These are phyloP conservation scores for Coemansia sp. DNA, from an alignment of 192 early-diverging fungal genomes.

Conservation along the genomic window DNA sequence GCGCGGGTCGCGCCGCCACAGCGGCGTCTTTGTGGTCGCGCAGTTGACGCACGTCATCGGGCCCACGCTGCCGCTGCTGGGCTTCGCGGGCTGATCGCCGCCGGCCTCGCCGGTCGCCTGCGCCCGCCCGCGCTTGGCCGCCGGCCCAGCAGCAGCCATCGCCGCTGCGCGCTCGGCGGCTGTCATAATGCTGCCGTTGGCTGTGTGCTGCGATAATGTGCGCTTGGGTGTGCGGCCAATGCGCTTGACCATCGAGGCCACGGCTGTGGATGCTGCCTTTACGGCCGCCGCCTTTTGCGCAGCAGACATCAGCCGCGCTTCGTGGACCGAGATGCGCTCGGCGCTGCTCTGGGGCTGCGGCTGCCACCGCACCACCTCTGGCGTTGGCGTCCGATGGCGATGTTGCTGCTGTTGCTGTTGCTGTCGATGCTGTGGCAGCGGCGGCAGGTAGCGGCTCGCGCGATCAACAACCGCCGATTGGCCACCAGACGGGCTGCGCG, in stretches of 20 bases:
- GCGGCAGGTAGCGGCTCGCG: conserved; percentile 1
- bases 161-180: not conserved
- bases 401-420: conserved; percentile 5
- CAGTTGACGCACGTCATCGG: conserved; percentile 70
- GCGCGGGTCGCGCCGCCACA: conserved; percentile 73
- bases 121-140: conserved; percentile 16
- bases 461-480: conserved; percentile 2
- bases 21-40: conserved; percentile 72
- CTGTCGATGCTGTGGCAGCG: not conserved
- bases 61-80: conserved; percentile 11
- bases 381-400: not conserved
- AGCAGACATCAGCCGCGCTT: conserved; percentile 43
- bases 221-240: conserved; percentile 27
- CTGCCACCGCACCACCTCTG: conserved; percentile 9
- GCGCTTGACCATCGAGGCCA: conserved; percentile 30
- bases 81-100: not conserved
- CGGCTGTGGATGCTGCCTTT: conserved; percentile 29
- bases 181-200: not conserved
- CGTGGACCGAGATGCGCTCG: conserved; percentile 27
- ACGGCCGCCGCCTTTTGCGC: conserved; percentile 46
- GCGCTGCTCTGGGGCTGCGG: conserved; percentile 29
- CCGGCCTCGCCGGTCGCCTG: not conserved
- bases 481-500: not conserved
- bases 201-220: conserved; percentile 4
- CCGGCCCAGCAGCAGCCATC: not conserved